phyloP scores from a whole-genome alignment of 768 basidiomycete species.

The Lactifluus pinguis region DNA sequence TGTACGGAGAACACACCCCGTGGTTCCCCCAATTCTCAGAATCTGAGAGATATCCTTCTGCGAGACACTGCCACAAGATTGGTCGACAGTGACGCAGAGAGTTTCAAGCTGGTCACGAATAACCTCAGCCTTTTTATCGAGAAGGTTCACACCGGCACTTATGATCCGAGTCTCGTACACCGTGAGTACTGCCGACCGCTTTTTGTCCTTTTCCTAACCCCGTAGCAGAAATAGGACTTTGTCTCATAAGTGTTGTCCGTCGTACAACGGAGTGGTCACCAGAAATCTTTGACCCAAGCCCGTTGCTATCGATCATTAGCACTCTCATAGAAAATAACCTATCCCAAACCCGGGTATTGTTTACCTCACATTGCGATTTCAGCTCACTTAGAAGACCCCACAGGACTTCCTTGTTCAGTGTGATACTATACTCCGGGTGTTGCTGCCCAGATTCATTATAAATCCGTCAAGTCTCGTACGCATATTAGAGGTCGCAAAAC shows the following conservation, averaged over 20 bases:
- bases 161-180: constrained; percentile 43
- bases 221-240: constrained; percentile 44
- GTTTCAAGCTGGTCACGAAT: constrained; percentile 44
- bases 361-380: not conserved
- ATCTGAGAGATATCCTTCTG: constrained; percentile 34
- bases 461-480: constrained; percentile 34
- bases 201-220: not conserved
- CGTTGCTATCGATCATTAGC: constrained; percentile 43
- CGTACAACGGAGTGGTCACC: constrained; percentile 48
- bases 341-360: constrained; percentile 40
- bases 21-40: not conserved
- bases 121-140: constrained; percentile 54
- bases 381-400: not conserved
- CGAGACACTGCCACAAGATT: constrained; percentile 39
- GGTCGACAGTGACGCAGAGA: constrained; percentile 33
- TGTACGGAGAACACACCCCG: constrained; percentile 10
- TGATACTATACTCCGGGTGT: constrained; percentile 52
- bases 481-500: constrained; percentile 41
- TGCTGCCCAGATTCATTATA: constrained; percentile 43
- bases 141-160: constrained; percentile 44
- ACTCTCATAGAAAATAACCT: constrained; percentile 54
- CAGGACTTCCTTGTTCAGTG: constrained; percentile 51
- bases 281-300: constrained; percentile 43
- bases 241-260: constrained; percentile 44
- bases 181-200: constrained; percentile 30